These are phyloP conservation scores for Aristolochia contorta DNA, from an alignment of 164 flowering plant genomes.

Conservation along the genomic window DNA sequence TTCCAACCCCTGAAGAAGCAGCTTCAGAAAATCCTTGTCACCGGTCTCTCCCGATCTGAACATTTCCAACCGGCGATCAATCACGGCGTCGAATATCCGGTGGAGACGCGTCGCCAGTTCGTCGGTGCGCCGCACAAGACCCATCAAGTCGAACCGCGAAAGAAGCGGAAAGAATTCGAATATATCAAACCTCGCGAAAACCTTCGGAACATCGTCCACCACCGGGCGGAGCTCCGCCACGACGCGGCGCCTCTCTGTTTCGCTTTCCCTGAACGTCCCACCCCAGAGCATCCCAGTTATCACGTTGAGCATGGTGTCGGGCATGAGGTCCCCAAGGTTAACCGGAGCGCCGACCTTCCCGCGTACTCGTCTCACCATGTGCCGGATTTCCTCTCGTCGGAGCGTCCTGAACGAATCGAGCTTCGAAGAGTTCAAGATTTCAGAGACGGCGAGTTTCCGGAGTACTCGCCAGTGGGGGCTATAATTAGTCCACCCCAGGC, in stretches of 20 bases:
- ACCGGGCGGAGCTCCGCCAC: constrained; percentile 8
- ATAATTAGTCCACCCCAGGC: constrained; percentile 2
- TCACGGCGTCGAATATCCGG: constrained; percentile 5
- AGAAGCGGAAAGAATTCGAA: constrained; percentile 23
- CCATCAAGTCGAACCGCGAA: constrained; percentile 23
- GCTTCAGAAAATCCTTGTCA: constrained; percentile 3
- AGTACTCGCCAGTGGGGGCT: constrained; percentile 7
- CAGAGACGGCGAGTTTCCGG: constrained; percentile 8
- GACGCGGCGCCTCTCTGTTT: neutral
- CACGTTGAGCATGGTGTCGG: constrained; percentile 4
- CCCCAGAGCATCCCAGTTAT: constrained; percentile 14
- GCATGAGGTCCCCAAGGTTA: constrained; percentile 7
- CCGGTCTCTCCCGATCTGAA: neutral
- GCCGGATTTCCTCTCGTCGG: constrained; percentile 5
- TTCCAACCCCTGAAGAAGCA: neutral
- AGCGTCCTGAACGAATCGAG: constrained; percentile 3
- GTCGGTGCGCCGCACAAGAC: constrained; percentile 12
- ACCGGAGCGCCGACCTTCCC: constrained; percentile 5
- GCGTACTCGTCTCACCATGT: neutral
- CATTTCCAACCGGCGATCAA: neutral
- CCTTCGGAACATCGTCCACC: constrained; percentile 1
- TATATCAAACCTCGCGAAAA: constrained; percentile 13
- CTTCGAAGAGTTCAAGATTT: constrained; percentile 5
- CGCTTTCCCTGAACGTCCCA: constrained; percentile 6
- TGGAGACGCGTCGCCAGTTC: constrained; percentile 1